These are phyloP conservation scores for Eucalyptus cloeziana DNA, from an alignment of 345 rosid genomes.

Conservation along the genomic window DNA sequence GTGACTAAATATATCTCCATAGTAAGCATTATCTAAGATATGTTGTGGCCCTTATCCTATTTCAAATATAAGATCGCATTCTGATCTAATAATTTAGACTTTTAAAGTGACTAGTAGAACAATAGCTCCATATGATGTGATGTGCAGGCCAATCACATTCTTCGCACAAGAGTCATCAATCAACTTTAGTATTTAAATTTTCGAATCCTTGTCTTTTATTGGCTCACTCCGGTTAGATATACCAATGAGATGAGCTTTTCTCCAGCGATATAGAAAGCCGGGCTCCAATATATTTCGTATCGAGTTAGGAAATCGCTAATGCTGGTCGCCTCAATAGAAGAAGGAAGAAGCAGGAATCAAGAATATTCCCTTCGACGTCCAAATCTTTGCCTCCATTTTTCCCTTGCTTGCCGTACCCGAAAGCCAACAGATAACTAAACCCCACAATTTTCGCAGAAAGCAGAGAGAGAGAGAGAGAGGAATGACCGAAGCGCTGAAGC, in stretches of 20 bases:
- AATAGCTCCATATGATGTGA: background rate
- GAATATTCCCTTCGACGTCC: background rate
- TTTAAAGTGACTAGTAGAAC: background rate
- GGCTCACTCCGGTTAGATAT: background rate
- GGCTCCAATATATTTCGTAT: background rate
- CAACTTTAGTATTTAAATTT: background rate
- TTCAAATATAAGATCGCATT: background rate
- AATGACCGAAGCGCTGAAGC: slow-evolving; percentile 36
- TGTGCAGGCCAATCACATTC: background rate
- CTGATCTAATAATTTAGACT: background rate
- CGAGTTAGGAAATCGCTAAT: background rate
- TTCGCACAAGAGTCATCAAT: background rate
- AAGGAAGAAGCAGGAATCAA: background rate
- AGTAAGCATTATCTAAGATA: background rate
- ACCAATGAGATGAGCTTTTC: background rate
- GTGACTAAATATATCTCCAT: too few relatives aligned
- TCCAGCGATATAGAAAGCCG: background rate
- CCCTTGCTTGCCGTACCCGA: background rate
- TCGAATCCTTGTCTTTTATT: background rate
- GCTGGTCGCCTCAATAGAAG: background rate
- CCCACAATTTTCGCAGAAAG: background rate
- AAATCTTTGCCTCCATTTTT: background rate
- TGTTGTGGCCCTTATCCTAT: rapidly evolving
- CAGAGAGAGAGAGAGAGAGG: background rate
- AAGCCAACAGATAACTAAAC: background rate